Percentiles rank a stretch among this genome's conserved stretches.
These are phyloP conservation scores for Pueraria montana DNA, from an alignment of 306 rosid species.

Conservation along the genomic window DNA sequence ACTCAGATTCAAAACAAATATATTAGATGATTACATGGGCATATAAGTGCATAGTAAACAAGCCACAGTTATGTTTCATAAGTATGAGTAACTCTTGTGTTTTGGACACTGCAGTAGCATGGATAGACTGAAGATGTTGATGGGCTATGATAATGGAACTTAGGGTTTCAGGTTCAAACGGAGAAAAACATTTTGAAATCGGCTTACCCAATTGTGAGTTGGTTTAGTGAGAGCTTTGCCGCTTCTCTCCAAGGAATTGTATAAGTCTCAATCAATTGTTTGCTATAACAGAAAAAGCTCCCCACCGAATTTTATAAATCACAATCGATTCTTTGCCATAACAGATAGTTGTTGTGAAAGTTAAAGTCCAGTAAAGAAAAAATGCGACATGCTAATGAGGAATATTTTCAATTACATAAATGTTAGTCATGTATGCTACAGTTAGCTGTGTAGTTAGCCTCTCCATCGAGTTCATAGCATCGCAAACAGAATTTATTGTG, in stretches of 20 bases:
- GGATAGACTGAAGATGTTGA: conserved; percentile 63
- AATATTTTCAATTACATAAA: background rate
- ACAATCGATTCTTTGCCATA: conserved; percentile 18
- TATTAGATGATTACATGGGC: conserved; percentile 14
- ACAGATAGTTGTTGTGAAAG: background rate
- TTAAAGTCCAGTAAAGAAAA: background rate
- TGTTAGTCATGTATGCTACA: background rate
- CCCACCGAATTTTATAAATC: background rate
- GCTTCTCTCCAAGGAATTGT: background rate
- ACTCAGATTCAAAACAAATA: conserved; percentile 14
- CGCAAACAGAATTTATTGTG: too few relatives aligned
- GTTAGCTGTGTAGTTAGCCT: background rate
- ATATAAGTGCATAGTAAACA: conserved; percentile 1
- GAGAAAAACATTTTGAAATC: conserved; percentile 38
- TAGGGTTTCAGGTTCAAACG: conserved; percentile 8
- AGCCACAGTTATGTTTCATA: conserved; percentile 12
- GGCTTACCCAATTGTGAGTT: conserved; percentile 35
- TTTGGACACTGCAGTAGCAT: conserved; percentile 65
- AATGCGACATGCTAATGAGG: background rate
- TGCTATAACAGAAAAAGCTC: background rate
- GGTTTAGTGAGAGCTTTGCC: conserved; percentile 4
- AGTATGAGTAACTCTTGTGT: conserved; percentile 7
- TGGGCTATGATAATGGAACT: conserved; percentile 45
- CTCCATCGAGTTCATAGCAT: background rate
- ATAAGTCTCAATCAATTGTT: background rate